These are phyloP conservation scores for Prunus persica DNA, from an alignment of 306 rosid species.

Conservation along the genomic window DNA sequence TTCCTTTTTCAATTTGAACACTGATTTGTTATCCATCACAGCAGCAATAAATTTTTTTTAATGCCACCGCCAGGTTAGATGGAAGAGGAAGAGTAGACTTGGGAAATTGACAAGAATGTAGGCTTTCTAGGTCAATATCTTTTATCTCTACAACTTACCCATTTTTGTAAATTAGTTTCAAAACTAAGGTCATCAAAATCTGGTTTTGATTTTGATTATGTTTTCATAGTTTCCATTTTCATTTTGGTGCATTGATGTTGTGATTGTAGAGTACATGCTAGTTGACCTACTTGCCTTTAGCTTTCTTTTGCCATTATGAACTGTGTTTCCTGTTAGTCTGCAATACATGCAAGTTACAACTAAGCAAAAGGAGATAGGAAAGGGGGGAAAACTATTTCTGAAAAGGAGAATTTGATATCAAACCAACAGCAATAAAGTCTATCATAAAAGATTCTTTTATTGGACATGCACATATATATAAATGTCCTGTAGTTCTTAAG, in stretches of 20 bases:
- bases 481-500: not conserved
- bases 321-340: not conserved
- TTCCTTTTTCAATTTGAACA: not conserved
- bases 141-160: not conserved
- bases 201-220: too few species aligned
- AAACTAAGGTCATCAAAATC: too few species aligned
- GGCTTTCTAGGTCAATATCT: not conserved
- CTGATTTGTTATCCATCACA: not conserved
- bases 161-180: too few species aligned
- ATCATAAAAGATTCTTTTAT: conserved; percentile 40
- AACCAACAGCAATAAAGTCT: conserved; percentile 57
- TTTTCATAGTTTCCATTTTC: too few species aligned
- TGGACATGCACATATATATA: conserved; percentile 16
- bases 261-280: too few species aligned
- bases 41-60: not conserved
- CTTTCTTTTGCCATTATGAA: not conserved
- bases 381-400: not conserved
- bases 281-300: not conserved
- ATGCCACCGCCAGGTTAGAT: conserved; percentile 19
- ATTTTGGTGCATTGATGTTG: too few species aligned
- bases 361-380: not conserved
- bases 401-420: conserved; percentile 47
- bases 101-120: not conserved
- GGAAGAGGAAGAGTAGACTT: not conserved
- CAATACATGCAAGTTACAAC: not conserved